Evolutionary conservation across 1,284 basidiomycete species (phyloP).

Genomic region (Pyrrhoderma noxium): DNA sequence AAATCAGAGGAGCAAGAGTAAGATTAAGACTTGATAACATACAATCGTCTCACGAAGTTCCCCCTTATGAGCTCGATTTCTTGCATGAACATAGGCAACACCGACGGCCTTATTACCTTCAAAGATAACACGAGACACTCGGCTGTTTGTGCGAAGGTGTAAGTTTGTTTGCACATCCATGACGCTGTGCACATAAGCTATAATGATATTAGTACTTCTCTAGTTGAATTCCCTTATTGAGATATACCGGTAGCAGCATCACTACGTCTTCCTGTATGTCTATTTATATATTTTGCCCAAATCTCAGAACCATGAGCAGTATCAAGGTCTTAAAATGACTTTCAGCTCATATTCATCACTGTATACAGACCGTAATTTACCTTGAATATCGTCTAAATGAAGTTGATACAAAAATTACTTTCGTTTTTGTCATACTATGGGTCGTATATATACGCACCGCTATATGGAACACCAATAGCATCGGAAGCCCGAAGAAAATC

Average conservation of each 20-base stretch:
- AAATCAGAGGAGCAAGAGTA: background rate
- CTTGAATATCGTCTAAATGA: constrained; percentile 55
- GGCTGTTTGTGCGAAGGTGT: constrained; percentile 53
- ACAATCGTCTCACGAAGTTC: constrained; percentile 54
- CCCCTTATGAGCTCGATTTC: constrained; percentile 49
- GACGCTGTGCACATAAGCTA: constrained; percentile 64
- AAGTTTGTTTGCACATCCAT: constrained; percentile 62
- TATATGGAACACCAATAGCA: constrained; percentile 56
- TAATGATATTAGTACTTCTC: constrained; percentile 2
- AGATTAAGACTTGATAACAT: constrained; percentile 9
- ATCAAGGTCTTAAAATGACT: constrained; percentile 37
- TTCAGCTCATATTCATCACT: background rate
- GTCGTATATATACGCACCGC: constrained; percentile 35
- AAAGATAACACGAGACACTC: constrained; percentile 63
- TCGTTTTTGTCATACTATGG: too few species aligned
- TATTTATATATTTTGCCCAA: constrained; percentile 73
- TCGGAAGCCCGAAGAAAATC: constrained; percentile 63
- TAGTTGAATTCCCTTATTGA: background rate
- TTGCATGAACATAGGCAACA: constrained; percentile 58
- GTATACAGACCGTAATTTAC: constrained; percentile 23
- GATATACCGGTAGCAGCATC: constrained; percentile 58
- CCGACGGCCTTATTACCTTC: constrained; percentile 66
- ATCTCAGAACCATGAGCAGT: constrained; percentile 62
- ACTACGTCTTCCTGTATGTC: constrained; percentile 61
- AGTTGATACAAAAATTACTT: background rate